A percentile compares a stretch with the other conserved stretches of the same genome.
These are phyloP conservation scores for Candida coquimbonensis DNA, from an alignment of 805 yeast species.

Conservation along the genomic window DNA sequence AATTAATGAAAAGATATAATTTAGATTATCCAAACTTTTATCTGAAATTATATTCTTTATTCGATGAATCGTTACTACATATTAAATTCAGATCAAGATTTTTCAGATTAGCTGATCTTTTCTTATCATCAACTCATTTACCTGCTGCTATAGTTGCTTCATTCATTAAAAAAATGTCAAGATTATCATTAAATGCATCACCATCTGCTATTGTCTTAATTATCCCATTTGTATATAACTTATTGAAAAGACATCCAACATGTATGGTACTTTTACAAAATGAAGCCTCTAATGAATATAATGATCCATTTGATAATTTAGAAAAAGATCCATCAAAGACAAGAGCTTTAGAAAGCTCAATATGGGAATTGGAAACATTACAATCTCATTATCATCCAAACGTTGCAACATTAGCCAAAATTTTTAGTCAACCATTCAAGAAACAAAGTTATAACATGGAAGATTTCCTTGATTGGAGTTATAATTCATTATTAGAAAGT, in stretches of 20 bases:
- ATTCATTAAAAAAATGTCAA: constrained; percentile 74
- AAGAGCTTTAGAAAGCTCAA: constrained; percentile 72
- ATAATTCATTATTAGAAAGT: constrained; percentile 53
- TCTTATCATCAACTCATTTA: constrained; percentile 80
- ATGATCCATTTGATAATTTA: constrained; percentile 59
- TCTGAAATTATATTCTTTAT: constrained; percentile 69
- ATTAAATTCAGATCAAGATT: constrained; percentile 81
- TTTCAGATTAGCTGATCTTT: constrained; percentile 78
- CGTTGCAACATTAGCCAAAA: constrained; percentile 84
- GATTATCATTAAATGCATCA: constrained; percentile 68
- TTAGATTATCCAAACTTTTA: constrained; percentile 91
- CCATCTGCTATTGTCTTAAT: constrained; percentile 85
- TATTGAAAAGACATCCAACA: constrained; percentile 85
- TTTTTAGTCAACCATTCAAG: constrained; percentile 83
- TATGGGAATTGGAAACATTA: constrained; percentile 86
- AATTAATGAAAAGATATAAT: constrained; percentile 71
- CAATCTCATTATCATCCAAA: constrained; percentile 91
- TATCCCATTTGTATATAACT: constrained; percentile 86
- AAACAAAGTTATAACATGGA: constrained; percentile 85
- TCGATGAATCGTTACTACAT: constrained; percentile 70
- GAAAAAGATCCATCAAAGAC: constrained; percentile 76
- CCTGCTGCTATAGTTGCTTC: constrained; percentile 82
- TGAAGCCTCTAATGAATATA: constrained; percentile 24
- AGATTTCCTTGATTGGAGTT: constrained; percentile 91
- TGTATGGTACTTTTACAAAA: constrained; percentile 84